These are phyloP conservation scores for Rhizophagus prolifer DNA, from an alignment of 192 early-diverging fungal species.

Conservation along the genomic window DNA sequence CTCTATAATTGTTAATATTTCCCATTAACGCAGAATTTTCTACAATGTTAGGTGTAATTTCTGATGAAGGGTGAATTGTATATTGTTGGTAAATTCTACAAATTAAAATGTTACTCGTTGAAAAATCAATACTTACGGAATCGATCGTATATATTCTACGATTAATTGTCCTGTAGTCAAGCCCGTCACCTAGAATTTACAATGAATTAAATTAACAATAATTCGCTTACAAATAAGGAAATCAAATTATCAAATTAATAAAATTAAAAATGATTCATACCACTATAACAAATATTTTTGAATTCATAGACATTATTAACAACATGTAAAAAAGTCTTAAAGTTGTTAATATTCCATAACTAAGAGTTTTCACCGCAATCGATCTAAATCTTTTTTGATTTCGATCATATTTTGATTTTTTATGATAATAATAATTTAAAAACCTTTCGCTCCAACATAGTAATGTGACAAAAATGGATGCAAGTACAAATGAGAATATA, in stretches of 20 bases:
- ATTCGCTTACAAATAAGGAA: not conserved
- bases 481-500: not conserved
- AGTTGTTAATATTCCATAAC: not conserved
- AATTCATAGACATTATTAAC: slow-evolving; percentile 14
- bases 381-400: not conserved
- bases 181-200: not conserved
- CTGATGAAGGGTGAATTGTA: not conserved
- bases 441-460: slow-evolving; percentile 16
- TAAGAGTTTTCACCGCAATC: not conserved
- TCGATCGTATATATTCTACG: slow-evolving; percentile 2
- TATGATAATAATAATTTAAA: not conserved
- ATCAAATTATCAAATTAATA: not conserved
- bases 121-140: slow-evolving; percentile 1
- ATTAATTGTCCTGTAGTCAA: slow-evolving; percentile 24
- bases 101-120: not conserved
- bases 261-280: not conserved
- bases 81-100: not conserved
- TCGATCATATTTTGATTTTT: not conserved
- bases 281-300: slow-evolving; percentile 12
- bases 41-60: not conserved
- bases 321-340: slow-evolving; percentile 23
- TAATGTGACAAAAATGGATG: not conserved
- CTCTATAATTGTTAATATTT: not conserved
- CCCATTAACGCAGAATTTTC: not conserved
- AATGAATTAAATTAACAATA: not conserved